Evolutionary conservation across 2,329 filamentous ascomycete species (phyloP), one percentile per base, ranked within the genome.

Genomic region (Alternaria ventricosa): DNA sequence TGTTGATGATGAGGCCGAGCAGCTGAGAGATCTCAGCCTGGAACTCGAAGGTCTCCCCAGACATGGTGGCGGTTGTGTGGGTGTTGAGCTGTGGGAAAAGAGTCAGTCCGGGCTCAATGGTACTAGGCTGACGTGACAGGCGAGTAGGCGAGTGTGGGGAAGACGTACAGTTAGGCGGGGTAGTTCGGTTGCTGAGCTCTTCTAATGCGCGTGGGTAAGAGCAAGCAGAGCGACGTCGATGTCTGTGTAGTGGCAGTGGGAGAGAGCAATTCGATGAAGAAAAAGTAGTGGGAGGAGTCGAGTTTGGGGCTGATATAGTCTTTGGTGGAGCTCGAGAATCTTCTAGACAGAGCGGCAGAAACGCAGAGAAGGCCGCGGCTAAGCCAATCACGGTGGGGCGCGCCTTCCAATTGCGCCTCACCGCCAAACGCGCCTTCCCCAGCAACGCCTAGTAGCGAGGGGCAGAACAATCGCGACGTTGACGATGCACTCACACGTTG

Each of bases 21-120:
- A 99, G 93, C 93, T 99, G 96, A 92, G 95, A 98, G 83, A 99
- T 99, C 92, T 99, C 96, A 92, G 96, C 96, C 92, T 99, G 96
- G 88, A 98, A 99, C 92, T 98, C 95, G 87, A 99, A 99, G 76
- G 94, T 97, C 88, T 98, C 94, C 74, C 82, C 78, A 84, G 93
- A 85, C 93, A 97, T 97, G 83, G 82, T 92, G 73, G 70, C 67
- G 68, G 66, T 58, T 66, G 60, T 70, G 64, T 65, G 67, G 54
- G 63, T 67, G 64, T 62, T 59, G 65, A 57, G 65, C 68, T 72
- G 61, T 12, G 54, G 28, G 36, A n/a, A 28, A 41, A 41, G 55
- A 49, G 66, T 66, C 60, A 70, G 65, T 62, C 25, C 15, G 47
- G 47, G 54, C 23, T 60, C 56, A 45, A 57, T 45, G 22, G 41